Percentiles rank a stretch among this genome's conserved stretches.
Evolutionary conservation across 2,329 filamentous ascomycete genomes (phyloP).

Genomic region (Neurospora crassa): DNA sequence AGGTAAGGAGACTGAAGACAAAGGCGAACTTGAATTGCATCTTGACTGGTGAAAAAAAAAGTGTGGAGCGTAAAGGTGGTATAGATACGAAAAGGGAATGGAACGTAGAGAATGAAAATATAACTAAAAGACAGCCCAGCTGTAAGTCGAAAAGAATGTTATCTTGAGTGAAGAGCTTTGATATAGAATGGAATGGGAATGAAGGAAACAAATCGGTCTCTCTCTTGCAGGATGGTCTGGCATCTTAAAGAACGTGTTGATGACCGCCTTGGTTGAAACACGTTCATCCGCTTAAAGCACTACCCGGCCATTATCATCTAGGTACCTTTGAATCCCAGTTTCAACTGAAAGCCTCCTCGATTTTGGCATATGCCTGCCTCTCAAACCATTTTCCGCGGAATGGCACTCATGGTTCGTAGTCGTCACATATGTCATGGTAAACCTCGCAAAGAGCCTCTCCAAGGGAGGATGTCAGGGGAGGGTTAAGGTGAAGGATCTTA

Average conservation of each 20-base stretch:
- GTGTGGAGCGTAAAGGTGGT: background rate
- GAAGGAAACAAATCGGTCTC: background rate
- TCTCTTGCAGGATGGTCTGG: background rate
- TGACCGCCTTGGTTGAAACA: background rate
- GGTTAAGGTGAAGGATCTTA: background rate
- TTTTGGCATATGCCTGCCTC: background rate
- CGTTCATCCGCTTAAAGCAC: background rate
- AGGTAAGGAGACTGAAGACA: slow-evolving; percentile 27
- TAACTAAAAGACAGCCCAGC: slow-evolving; percentile 12
- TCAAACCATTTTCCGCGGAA: background rate
- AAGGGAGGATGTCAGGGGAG: background rate
- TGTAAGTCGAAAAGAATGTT: slow-evolving; percentile 5
- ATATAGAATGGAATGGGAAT: slow-evolving; percentile 3
- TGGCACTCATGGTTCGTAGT: background rate
- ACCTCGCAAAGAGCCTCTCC: background rate
- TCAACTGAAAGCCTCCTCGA: background rate
- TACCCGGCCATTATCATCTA: background rate
- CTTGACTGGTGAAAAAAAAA: slow-evolving; percentile 12
- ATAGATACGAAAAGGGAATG: background rate
- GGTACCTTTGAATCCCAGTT: background rate
- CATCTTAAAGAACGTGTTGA: background rate
- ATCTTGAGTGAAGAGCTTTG: slow-evolving; percentile 1
- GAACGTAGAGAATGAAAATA: slow-evolving; percentile 4
- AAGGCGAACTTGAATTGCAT: slow-evolving; percentile 31
- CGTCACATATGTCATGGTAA: background rate